A percentile compares a stretch with the other conserved stretches of the same genome.
Conservation (phyloP, 768 basidiomycete genomes). For the Psilocybe azurescens region DNA sequence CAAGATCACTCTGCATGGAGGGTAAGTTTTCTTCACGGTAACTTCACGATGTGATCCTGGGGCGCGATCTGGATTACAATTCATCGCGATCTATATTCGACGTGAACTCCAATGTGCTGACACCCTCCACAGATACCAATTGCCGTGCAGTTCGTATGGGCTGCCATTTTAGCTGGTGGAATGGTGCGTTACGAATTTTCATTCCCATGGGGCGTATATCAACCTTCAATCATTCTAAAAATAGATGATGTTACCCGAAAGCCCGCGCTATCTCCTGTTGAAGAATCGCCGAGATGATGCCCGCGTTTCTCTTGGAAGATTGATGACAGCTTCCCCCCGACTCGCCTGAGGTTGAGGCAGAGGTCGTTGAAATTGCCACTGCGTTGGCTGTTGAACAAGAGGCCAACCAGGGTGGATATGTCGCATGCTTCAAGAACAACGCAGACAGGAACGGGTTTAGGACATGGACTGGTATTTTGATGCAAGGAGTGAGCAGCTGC, state of each 20-base stretch:
- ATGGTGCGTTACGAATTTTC: constrained; percentile 56
- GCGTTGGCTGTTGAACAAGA: constrained; percentile 66
- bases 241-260: constrained; percentile 23
- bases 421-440: constrained; percentile 59
- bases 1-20: constrained; percentile 48
- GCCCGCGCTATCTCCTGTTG: constrained; percentile 77
- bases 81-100: neutral
- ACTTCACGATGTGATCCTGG: neutral
- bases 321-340: constrained; percentile 55
- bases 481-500: constrained; percentile 23
- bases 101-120: constrained; percentile 2
- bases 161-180: constrained; percentile 67
- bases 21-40: constrained; percentile 18
- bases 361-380: constrained; percentile 48
- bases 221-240: constrained; percentile 3
- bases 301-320: constrained; percentile 59
- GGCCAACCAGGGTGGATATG: constrained; percentile 60
- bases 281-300: constrained; percentile 64
- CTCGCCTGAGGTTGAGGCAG: constrained; percentile 58
- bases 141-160: constrained; percentile 82
- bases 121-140: constrained; percentile 60
- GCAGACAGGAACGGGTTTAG: constrained; percentile 66
- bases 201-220: constrained; percentile 23
- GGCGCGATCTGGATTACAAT: neutral
- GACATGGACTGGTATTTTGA: constrained; percentile 76